Percentiles rank a stretch among this genome's conserved stretches.
phyloP scores from a whole-genome alignment of 1,284 basidiomycete species.

The Marasmius oreades region DNA sequence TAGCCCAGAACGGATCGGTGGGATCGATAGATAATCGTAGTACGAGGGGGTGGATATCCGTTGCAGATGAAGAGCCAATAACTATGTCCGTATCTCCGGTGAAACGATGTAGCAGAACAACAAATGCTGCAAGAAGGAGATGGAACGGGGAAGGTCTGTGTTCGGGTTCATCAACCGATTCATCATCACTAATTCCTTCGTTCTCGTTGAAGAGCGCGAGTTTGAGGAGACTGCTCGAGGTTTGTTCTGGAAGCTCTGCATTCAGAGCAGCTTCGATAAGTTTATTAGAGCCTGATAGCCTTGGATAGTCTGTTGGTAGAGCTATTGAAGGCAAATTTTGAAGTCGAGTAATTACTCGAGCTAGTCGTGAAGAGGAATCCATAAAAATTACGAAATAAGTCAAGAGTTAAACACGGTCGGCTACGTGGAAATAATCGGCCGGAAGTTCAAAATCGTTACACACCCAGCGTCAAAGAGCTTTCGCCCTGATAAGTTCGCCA shows the following conservation, averaged over 20 bases:
- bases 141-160: slow-evolving; percentile 85
- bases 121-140: slow-evolving; percentile 88
- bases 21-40: slow-evolving; percentile 86
- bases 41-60: slow-evolving; percentile 78
- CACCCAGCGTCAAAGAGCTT: no score
- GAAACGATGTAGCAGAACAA: slow-evolving; percentile 90
- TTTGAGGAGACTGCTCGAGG: slow-evolving; percentile 70
- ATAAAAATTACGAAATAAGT: not conserved
- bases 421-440: not conserved
- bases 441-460: not conserved
- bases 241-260: slow-evolving; percentile 62
- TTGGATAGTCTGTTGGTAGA: slow-evolving; percentile 94
- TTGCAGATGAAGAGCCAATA: slow-evolving; percentile 85
- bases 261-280: slow-evolving; percentile 78
- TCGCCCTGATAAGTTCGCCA: no score
- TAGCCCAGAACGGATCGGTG: slow-evolving; percentile 87
- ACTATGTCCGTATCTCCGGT: slow-evolving; percentile 95
- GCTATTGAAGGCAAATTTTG: slow-evolving; percentile 87
- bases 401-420: not conserved
- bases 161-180: slow-evolving; percentile 40
- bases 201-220: slow-evolving; percentile 70
- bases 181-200: slow-evolving; percentile 51
- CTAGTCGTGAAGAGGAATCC: not conserved
- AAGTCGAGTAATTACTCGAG: slow-evolving; percentile 53
- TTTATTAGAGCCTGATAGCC: slow-evolving; percentile 71